phyloP scores from a whole-genome alignment of 2,329 filamentous ascomycete species.

The Elsinoe arachidis region DNA sequence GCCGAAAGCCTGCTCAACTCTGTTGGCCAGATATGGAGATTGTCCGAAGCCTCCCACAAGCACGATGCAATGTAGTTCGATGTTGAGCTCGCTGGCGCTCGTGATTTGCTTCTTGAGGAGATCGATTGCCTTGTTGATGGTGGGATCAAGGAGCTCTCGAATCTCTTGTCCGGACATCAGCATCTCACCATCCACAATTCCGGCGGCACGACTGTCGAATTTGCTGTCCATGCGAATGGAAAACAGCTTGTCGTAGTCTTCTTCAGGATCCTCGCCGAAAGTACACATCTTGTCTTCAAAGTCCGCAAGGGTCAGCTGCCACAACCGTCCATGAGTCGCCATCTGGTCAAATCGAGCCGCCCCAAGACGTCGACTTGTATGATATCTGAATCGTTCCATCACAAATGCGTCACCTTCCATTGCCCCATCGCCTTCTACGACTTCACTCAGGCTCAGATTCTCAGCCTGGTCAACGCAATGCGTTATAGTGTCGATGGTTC shows the following conservation, averaged over 20 bases:
- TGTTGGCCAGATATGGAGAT: not conserved
- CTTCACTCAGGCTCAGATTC: constrained; percentile 60
- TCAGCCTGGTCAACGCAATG: constrained; percentile 53
- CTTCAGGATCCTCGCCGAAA: constrained; percentile 72
- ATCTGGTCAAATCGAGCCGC: constrained; percentile 59
- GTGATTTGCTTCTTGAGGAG: constrained; percentile 38
- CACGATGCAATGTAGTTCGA: not conserved
- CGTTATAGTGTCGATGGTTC: constrained; percentile 66
- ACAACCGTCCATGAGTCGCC: constrained; percentile 66
- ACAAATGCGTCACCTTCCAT: constrained; percentile 71
- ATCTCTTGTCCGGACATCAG: constrained; percentile 64
- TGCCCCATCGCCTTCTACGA: constrained; percentile 70
- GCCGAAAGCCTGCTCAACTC: not conserved
- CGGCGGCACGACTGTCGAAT: constrained; percentile 60
- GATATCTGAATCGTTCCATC: constrained; percentile 66
- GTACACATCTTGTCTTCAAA: constrained; percentile 80
- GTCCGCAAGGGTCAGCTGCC: constrained; percentile 63
- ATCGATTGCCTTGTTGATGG: constrained; percentile 47
- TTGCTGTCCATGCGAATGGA: constrained; percentile 71
- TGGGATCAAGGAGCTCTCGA: constrained; percentile 52
- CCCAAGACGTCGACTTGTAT: constrained; percentile 45
- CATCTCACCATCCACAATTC: constrained; percentile 67
- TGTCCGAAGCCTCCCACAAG: not conserved
- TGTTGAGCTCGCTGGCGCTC: constrained; percentile 28
- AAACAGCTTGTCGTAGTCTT: constrained; percentile 55